Evolutionary conservation across 2,329 filamentous ascomycete species (phyloP).

Genomic region (Colletotrichum australisinense): DNA sequence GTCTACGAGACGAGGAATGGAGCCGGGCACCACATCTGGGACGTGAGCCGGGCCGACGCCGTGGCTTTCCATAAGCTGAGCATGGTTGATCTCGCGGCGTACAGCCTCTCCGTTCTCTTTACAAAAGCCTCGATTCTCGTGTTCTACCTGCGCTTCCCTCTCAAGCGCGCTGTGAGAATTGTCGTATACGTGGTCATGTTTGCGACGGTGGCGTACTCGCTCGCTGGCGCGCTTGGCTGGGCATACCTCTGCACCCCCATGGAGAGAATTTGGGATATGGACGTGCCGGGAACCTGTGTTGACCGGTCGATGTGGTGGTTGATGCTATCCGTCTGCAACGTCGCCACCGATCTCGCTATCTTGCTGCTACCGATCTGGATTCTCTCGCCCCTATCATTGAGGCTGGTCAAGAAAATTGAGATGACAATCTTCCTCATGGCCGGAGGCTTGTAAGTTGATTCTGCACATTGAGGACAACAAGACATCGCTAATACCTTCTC

Average conservation of each 20-base stretch:
- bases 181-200: constrained; percentile 31
- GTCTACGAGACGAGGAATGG: constrained; percentile 31
- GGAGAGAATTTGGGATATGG: constrained; percentile 24
- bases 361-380: constrained; percentile 36
- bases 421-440: constrained; percentile 33
- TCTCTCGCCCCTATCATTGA: constrained; percentile 13
- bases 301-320: constrained; percentile 33
- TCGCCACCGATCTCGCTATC: constrained; percentile 36
- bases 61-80: constrained; percentile 31
- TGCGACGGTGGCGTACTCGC: constrained; percentile 25
- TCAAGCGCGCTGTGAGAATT: not conserved
- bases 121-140: constrained; percentile 38
- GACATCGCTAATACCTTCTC: not conserved
- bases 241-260: constrained; percentile 33
- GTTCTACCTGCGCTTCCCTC: constrained; percentile 39
- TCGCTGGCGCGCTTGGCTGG: constrained; percentile 17
- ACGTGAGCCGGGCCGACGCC: constrained; percentile 7
- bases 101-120: constrained; percentile 38
- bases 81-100: constrained; percentile 32
- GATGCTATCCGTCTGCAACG: constrained; percentile 32
- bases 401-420: constrained; percentile 31
- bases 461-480: accelerated
- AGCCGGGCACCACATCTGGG: constrained; percentile 26
- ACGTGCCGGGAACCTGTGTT: constrained; percentile 23
- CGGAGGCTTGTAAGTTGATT: constrained; percentile 29